Base-by-base conservation (phyloP, 2,329 filamentous ascomycete genomes). In the Diaporthe ilicicola region DNA sequence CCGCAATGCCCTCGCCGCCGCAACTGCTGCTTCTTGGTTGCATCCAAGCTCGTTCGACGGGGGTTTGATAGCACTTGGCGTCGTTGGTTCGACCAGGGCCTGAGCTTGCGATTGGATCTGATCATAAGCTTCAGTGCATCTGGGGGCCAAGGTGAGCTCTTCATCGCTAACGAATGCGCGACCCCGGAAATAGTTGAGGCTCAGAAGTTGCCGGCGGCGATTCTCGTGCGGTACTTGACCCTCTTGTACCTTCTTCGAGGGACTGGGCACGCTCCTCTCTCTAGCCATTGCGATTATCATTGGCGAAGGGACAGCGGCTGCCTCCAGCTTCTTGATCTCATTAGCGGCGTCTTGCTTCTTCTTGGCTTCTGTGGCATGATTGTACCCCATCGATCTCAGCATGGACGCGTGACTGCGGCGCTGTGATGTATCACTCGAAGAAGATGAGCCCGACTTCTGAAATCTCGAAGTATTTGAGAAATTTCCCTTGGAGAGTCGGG, bases 351-450 rank as follows among this genome's bases (percentile, higher is more conserved):
- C 53, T 37, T 39, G n/a, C 44, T 37, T 24, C 44, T 67, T 22
- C 9, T 24, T 27, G 42, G 27, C 29, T 22, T 64, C 32, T 4
- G 53, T 59, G 39, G 62, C 64, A 48, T 61, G 69, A 19, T 72
- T 68, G 42, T 34, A 55, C 24, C 62, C 62, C 71, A 72, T 72
- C 42, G 71, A 48, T 27, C 27, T 6, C 55, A 68, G 24, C 19
- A 51, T 29, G 32, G 71, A 50, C 34, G 64, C 66, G 46, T 15
- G 32, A 37, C 62, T 62, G 56, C 37, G 42, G 42, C n/a, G 62
- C n/a, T 51, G 42, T 13, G 34, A 29, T 12, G 34, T 55, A n/a
- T 65, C 65, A 59, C 68, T 70, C 32, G 68, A 56, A 19, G 59
- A 34, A n/a, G 50, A 44, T 24, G 42, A 39, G n/a, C 13, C 32